Conservation (phyloP, 192 early-diverging fungal genomes). For the Coemansia sp. region DNA sequence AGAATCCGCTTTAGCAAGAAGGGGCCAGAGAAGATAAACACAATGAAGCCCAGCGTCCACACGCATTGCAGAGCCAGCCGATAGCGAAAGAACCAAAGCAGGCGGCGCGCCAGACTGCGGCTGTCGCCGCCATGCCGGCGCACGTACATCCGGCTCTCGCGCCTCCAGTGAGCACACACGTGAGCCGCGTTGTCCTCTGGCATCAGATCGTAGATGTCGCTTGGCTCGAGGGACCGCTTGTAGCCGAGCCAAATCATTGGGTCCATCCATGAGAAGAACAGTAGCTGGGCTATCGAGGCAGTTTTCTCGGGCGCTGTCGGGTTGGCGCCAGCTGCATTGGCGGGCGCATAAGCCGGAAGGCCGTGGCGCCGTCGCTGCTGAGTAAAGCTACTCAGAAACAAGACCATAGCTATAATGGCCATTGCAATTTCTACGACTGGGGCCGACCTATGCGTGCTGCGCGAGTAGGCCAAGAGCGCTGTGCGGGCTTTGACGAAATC, state of each 20-base stretch:
- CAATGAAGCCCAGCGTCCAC: conserved; percentile 52
- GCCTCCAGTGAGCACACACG: conserved; percentile 39
- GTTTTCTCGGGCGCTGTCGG: conserved; percentile 59
- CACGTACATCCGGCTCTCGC: conserved; percentile 23
- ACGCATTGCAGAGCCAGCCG: conserved; percentile 54
- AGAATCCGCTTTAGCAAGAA: conserved; percentile 64
- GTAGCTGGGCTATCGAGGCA: conserved; percentile 60
- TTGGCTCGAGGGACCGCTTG: conserved; percentile 63
- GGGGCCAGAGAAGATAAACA: conserved; percentile 59
- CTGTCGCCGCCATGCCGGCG: conserved; percentile 36
- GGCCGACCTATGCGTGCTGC: not conserved
- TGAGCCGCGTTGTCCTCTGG: conserved; percentile 38
- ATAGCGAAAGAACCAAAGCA: conserved; percentile 56
- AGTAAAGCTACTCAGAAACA: conserved; percentile 46
- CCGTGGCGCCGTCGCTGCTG: conserved; percentile 51
- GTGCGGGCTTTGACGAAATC: conserved; percentile 37
- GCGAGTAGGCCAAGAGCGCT: conserved; percentile 38
- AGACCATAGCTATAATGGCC: conserved; percentile 14
- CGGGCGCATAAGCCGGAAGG: conserved; percentile 22
- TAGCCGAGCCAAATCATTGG: conserved; percentile 70
- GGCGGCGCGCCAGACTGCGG: conserved; percentile 28
- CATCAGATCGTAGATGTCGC: conserved; percentile 63
- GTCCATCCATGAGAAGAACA: conserved; percentile 67
- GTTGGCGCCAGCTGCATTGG: conserved; percentile 4
- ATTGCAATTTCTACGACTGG: conserved; percentile 23